phyloP scores from a whole-genome alignment of 805 yeast genomes.

The Zygotorulaspora chibaensis region DNA sequence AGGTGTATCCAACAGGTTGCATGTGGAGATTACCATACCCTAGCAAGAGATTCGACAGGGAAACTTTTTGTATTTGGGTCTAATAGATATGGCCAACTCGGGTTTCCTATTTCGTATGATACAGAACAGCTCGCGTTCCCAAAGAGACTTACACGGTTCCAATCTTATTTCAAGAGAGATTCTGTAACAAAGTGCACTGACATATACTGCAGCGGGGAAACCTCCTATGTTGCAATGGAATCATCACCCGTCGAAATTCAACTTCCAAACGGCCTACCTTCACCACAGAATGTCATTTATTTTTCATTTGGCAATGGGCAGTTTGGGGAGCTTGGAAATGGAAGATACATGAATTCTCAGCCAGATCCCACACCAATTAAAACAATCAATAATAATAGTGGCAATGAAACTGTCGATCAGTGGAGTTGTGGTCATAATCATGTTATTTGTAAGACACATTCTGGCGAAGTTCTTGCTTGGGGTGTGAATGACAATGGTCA shows the following conservation, averaged over 20 bases:
- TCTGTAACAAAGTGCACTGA: constrained; percentile 46
- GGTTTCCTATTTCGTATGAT: constrained; percentile 58
- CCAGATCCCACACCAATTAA: constrained; percentile 57
- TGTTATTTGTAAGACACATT: constrained; percentile 51
- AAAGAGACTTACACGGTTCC: constrained; percentile 40
- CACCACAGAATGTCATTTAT: constrained; percentile 34
- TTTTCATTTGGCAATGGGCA: constrained; percentile 81
- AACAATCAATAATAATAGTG: constrained; percentile 46
- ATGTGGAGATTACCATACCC: constrained; percentile 67
- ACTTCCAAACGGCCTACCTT: constrained; percentile 18
- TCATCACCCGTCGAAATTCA: not conserved
- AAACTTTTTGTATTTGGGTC: constrained; percentile 82
- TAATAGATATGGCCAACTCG: constrained; percentile 82
- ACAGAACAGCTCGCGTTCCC: constrained; percentile 74
- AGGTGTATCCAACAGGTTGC: constrained; percentile 58
- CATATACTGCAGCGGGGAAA: constrained; percentile 67
- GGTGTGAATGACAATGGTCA: constrained; percentile 85
- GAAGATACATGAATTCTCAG: constrained; percentile 69
- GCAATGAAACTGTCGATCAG: constrained; percentile 40
- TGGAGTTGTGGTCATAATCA: constrained; percentile 68
- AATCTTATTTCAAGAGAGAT: constrained; percentile 39
- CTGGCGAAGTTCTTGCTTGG: constrained; percentile 69
- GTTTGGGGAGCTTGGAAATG: constrained; percentile 81
- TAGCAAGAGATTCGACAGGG: constrained; percentile 66
- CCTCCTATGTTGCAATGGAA: constrained; percentile 48